Conservation (phyloP, 2,329 filamentous ascomycete species). For the Eurotiales sp. region DNA sequence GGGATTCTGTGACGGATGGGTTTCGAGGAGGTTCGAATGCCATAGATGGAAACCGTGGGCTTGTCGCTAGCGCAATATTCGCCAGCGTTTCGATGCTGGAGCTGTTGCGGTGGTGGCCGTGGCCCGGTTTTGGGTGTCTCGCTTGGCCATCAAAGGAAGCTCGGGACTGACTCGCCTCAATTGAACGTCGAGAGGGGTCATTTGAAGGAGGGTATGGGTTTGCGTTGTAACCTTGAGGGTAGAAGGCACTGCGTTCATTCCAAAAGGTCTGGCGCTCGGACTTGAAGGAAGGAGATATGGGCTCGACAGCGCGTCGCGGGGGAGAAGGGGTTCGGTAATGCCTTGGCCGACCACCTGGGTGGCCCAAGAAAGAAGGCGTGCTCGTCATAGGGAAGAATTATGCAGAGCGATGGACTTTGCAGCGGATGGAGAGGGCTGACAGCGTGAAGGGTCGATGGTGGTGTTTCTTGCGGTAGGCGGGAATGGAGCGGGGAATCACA, state of each 20-base stretch:
- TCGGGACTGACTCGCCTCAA: conserved; percentile 10
- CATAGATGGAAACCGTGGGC: conserved; percentile 39
- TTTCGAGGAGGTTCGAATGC: conserved; percentile 30
- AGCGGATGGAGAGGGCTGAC: conserved; percentile 17
- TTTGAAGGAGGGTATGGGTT: conserved; percentile 21
- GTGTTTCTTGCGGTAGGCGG: conserved; percentile 32
- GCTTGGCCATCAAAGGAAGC: conserved; percentile 20
- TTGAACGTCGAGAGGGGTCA: conserved; percentile 17
- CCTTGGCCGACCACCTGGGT: conserved; percentile 34
- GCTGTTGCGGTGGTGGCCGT: conserved; percentile 41
- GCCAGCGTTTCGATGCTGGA: conserved; percentile 49
- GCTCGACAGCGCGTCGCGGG: conserved; percentile 45
- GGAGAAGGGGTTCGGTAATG: conserved; percentile 46
- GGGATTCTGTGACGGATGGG: conserved; percentile 21
- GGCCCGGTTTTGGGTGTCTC: conserved; percentile 20
- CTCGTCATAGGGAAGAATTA: conserved; percentile 31
- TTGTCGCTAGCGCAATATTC: conserved; percentile 49
- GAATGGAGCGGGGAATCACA: conserved; percentile 40
- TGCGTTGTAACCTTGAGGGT: conserved; percentile 23
- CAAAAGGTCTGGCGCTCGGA: conserved; percentile 28
- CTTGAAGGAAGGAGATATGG: conserved; percentile 38
- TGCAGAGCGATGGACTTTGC: conserved; percentile 18
- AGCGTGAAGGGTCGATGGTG: conserved; percentile 14
- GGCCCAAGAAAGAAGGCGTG: conserved; percentile 36
- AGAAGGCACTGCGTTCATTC: conserved; percentile 26